Conservation (phyloP, 2,329 filamentous ascomycete genomes). For the Falciphora oryzae region DNA sequence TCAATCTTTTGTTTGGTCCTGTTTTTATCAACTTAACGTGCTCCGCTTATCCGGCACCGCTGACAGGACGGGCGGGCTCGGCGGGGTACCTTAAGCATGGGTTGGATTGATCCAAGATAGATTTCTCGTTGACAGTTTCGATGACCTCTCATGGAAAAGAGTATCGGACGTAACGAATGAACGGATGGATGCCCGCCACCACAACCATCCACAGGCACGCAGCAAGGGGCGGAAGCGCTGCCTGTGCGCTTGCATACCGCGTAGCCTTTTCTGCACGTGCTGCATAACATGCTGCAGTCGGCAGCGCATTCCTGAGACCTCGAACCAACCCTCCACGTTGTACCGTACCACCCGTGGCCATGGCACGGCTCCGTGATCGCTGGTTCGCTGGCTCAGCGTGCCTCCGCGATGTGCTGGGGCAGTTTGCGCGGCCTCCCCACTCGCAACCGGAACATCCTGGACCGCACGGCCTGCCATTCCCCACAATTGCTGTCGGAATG, state of each 20-base stretch:
- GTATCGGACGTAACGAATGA: too few species aligned
- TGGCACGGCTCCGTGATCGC: background rate
- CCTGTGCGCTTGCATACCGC: too few species aligned
- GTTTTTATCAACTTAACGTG: background rate
- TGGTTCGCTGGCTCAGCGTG: background rate
- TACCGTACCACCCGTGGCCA: background rate
- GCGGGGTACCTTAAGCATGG: too few species aligned
- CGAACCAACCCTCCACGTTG: background rate
- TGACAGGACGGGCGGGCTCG: background rate
- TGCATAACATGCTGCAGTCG: background rate
- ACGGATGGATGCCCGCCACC: too few species aligned
- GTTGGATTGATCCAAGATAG: too few species aligned
- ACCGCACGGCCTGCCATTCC: background rate
- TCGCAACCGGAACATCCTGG: background rate
- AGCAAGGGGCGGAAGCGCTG: too few species aligned
- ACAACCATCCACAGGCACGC: background rate
- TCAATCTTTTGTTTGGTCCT: background rate
- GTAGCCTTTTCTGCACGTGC: background rate
- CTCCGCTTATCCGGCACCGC: too few species aligned
- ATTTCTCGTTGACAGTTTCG: too few species aligned
- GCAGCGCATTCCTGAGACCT: background rate
- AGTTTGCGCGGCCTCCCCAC: background rate
- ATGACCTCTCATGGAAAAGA: too few species aligned
- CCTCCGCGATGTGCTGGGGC: background rate
- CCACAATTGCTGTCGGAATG: slow-evolving; percentile 1